Percentiles rank a stretch among this genome's conserved stretches.
phyloP scores from a whole-genome alignment of 2,329 filamentous ascomycete species.

The Ophiostoma ulmi region DNA sequence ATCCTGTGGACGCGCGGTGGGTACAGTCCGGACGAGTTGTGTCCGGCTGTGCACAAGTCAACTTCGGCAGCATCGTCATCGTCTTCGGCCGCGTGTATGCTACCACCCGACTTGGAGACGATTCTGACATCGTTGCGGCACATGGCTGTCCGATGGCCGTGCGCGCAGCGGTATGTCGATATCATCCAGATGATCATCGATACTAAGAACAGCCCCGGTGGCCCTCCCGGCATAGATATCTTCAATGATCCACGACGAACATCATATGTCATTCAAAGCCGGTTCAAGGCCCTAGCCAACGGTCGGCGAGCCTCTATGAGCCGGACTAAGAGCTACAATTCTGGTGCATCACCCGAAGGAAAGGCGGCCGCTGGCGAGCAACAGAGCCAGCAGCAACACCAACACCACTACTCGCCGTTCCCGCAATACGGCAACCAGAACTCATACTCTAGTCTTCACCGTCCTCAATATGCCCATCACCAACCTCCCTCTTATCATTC shows the following conservation, averaged over 20 bases:
- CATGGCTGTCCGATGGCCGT: constrained; percentile 22
- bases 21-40: not conserved
- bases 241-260: constrained; percentile 24
- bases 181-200: constrained; percentile 25
- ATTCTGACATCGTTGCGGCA: constrained; percentile 20
- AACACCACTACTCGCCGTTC: not conserved
- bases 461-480: not conserved
- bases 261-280: constrained; percentile 19
- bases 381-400: not conserved
- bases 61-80: not conserved
- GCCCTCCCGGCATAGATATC: constrained; percentile 21
- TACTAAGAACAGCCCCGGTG: constrained; percentile 21
- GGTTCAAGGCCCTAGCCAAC: constrained; percentile 9
- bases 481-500: not conserved
- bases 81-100: not conserved
- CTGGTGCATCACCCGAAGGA: not conserved
- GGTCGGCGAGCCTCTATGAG: not conserved
- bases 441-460: not conserved
- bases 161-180: constrained; percentile 22
- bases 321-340: not conserved
- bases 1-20: constrained; percentile 23
- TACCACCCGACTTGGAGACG: constrained; percentile 17
- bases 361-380: not conserved
- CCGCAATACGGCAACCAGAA: not conserved
- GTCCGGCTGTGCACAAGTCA: not conserved